These are phyloP conservation scores for Mortierella sp. DNA, from an alignment of 371 early-diverging fungal species.

Conservation along the genomic window DNA sequence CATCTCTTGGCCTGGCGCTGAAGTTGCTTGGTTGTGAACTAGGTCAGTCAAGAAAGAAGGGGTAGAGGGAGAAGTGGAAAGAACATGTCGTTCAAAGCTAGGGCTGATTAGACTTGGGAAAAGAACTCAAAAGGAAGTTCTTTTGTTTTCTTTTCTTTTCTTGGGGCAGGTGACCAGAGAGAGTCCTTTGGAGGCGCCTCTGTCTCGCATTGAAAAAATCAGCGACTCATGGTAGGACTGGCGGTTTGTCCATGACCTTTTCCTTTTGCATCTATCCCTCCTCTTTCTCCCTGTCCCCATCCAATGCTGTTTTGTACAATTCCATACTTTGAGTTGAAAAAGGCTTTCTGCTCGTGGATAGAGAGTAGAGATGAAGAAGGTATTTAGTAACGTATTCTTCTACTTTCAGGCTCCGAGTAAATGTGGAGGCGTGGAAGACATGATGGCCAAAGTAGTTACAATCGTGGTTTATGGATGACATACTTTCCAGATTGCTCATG, in stretches of 20 bases:
- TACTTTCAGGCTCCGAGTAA: neutral
- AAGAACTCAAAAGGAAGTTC: neutral
- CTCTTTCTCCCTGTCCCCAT: neutral
- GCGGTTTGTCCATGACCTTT: too few species aligned
- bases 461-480: neutral
- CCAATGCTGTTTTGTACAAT: conserved; percentile 8
- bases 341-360: conserved; percentile 61
- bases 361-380: neutral
- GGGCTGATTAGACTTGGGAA: too few species aligned
- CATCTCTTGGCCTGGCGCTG: conserved; percentile 87
- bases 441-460: neutral
- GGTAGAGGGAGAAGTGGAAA: neutral
- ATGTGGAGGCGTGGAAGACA: neutral
- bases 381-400: neutral
- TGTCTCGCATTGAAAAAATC: too few species aligned
- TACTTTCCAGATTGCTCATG: conserved; percentile 55
- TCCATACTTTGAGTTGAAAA: conserved; percentile 75
- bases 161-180: too few species aligned
- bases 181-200: too few species aligned
- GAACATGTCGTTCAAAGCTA: too few species aligned
- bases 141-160: neutral
- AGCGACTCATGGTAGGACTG: too few species aligned
- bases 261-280: neutral
- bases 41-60: conserved; percentile 7
- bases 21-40: conserved; percentile 95